Conservation (phyloP, 495 filamentous ascomycete species). For the Penicillium manginii region DNA sequence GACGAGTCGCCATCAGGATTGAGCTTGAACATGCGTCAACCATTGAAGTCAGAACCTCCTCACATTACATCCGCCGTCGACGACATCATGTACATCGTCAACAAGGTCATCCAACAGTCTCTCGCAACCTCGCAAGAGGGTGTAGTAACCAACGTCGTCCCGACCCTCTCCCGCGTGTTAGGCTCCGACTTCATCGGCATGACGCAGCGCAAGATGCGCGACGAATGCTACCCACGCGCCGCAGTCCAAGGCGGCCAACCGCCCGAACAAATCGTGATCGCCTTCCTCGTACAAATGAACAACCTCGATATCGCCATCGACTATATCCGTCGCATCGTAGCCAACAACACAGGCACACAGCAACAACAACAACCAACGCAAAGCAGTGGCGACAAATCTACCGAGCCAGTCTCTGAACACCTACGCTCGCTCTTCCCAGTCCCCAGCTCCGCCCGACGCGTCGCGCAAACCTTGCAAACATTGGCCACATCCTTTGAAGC, state of each 20-base stretch:
- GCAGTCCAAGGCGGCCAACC: constrained; percentile 75
- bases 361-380: too few relatives aligned
- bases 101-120: constrained; percentile 83
- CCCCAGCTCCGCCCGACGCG: constrained; percentile 68
- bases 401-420: constrained; percentile 22
- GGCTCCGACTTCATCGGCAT: constrained; percentile 93
- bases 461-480: constrained; percentile 65
- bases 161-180: constrained; percentile 81
- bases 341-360: constrained; percentile 55
- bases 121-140: constrained; percentile 80
- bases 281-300: constrained; percentile 92
- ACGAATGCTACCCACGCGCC: constrained; percentile 85
- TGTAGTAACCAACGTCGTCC: constrained; percentile 75
- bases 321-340: constrained; percentile 85
- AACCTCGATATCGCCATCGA: constrained; percentile 89
- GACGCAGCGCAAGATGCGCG: constrained; percentile 96
- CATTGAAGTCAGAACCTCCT: constrained; percentile 73
- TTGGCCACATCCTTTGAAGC: constrained; percentile 71
- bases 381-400: neutral
- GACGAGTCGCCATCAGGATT: constrained; percentile 88
- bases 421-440: constrained; percentile 77
- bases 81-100: constrained; percentile 99
- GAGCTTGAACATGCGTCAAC: constrained; percentile 68
- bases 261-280: constrained; percentile 78
- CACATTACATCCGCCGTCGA: constrained; percentile 96